A percentile compares a stretch with the other conserved stretches of the same genome.
These are phyloP conservation scores for Phaffia rhodozyma DNA, from an alignment of 1,284 basidiomycete genomes.

Conservation along the genomic window DNA sequence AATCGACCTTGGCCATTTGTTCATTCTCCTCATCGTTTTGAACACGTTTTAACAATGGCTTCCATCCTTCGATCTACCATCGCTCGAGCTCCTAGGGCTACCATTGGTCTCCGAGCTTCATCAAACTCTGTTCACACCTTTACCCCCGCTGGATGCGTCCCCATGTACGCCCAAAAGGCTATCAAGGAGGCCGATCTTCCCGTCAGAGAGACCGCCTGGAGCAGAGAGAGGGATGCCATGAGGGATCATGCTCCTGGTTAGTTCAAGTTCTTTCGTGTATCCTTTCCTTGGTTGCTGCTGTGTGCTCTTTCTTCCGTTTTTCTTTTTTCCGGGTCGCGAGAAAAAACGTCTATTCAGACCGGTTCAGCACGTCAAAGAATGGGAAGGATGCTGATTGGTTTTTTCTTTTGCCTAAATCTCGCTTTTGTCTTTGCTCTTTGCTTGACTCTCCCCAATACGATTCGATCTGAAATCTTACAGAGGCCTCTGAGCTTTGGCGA, in stretches of 20 bases:
- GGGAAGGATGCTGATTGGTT: background rate
- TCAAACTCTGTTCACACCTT: background rate
- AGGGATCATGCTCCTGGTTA: conserved; percentile 15
- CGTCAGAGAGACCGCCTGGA: conserved; percentile 4
- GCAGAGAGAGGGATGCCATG: conserved; percentile 1
- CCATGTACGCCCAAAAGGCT: conserved; percentile 3
- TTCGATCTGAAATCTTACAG: background rate
- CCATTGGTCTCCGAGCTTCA: background rate
- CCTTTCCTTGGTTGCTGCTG: background rate
- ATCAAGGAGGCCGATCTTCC: conserved; percentile 14
- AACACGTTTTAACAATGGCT: background rate
- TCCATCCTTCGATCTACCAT: background rate
- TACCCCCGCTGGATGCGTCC: background rate
- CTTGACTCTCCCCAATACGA: background rate
- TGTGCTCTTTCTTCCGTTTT: background rate
- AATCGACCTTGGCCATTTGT: background rate
- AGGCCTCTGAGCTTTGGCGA: conserved; percentile 18
- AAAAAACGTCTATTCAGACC: background rate
- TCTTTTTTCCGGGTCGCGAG: background rate
- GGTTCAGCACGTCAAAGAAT: background rate
- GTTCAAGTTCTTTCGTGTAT: background rate
- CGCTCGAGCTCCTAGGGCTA: background rate
- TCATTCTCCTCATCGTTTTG: background rate
- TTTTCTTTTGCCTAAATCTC: background rate
- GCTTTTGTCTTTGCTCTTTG: background rate